Evolutionary conservation across 352 stramenopile species (phyloP).

Genomic region (Globisporangium paroecandrum): DNA sequence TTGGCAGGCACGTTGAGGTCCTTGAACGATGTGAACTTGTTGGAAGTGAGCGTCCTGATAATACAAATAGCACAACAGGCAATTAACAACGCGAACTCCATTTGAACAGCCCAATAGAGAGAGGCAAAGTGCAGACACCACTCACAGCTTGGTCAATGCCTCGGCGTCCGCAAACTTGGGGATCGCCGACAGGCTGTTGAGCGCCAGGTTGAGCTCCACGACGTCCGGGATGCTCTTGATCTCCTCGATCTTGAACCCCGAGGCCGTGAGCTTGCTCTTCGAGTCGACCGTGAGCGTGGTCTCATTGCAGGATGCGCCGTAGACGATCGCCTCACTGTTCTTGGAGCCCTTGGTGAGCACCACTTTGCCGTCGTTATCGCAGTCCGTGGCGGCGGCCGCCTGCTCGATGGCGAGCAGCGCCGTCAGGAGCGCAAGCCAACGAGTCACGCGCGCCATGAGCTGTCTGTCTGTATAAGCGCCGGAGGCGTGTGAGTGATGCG

Average conservation of each 20-base stretch:
- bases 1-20: constrained; percentile 37
- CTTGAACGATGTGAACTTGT: constrained; percentile 40
- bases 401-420: neutral
- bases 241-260: constrained; percentile 38
- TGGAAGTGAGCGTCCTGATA: constrained; percentile 47
- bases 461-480: neutral
- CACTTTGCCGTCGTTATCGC: constrained; percentile 33
- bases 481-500: neutral
- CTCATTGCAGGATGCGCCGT: constrained; percentile 29
- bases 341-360: constrained; percentile 36
- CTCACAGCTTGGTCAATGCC: constrained; percentile 41
- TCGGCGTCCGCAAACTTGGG: constrained; percentile 24
- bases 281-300: constrained; percentile 31
- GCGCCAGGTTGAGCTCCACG: constrained; percentile 44
- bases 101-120: neutral
- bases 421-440: constrained; percentile 7
- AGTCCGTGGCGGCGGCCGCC: constrained; percentile 12
- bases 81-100: constrained; percentile 3
- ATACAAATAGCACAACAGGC: neutral
- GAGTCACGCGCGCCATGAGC: constrained; percentile 13
- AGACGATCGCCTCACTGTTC: constrained; percentile 31
- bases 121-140: neutral
- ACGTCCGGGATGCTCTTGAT: constrained; percentile 47
- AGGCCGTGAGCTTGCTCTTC: constrained; percentile 35
- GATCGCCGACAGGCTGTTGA: constrained; percentile 51